Base-by-base conservation (phyloP, 345 rosid species). In the Dipteronia sinensis region DNA sequence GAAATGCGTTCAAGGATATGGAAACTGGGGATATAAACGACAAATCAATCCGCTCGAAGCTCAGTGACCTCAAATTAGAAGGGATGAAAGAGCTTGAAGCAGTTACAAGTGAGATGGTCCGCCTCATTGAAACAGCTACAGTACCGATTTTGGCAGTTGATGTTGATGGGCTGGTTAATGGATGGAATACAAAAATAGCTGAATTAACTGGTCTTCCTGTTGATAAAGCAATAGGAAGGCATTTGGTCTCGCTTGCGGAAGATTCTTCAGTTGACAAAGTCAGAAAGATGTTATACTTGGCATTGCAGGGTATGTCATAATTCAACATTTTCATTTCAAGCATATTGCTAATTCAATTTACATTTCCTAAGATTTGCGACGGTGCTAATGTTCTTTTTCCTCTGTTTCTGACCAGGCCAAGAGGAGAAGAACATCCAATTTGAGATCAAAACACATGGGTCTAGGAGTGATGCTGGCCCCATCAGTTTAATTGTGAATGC, bases 51-150 rank as follows among this genome's bases (percentile, higher is more conserved):
- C 85, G 88, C 77, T 81, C 93, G 1, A 89, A 87, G 84, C 92
- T 93, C 7, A 81, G 83, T 83, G 97, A 95, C 83, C 91, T 95
- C 20, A 93, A 87, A 65, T 79, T 92, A 44, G 94, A 95, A 76
- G 98, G 98, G 72, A 77, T 87, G 83, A 93, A 88, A 77, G 98
- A 95, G 84, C 88, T 95, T 61, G 98, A 95, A 86, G 97, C 98
- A 40, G 97, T 95, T 83, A 95, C 98, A 0, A 84, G 92, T 80
- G 98, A 95, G 88, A 92, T 95, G 97, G 98, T 95, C 58, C 95
- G 98, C 34, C 81, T 93, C 69, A 95, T 95, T 74, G 98, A 95
- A 86, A 95, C 98, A 20, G 98, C 98, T 56, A 83, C 88, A 0
- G 98, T 93, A 38, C 98, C 98, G 11, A 92, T 95, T 71, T 83